Evolutionary conservation across 140 eudicot genomes (phyloP).

Genomic region (Anethum foeniculum): DNA sequence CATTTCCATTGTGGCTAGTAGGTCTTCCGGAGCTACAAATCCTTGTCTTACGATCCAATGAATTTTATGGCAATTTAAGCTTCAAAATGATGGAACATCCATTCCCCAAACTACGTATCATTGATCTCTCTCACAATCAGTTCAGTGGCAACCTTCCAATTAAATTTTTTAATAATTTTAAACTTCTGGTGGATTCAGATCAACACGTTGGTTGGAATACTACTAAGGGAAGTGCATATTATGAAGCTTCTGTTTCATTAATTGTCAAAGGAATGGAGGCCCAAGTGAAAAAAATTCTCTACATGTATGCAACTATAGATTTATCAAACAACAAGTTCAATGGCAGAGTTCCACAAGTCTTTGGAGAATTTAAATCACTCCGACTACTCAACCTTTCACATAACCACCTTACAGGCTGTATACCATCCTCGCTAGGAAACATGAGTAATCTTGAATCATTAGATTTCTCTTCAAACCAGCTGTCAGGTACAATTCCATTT

Average conservation of each 20-base stretch:
- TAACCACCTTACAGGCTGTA: not conserved
- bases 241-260: not conserved
- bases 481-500: not conserved
- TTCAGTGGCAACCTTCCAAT: not conserved
- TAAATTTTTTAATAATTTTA: not conserved
- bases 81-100: not conserved
- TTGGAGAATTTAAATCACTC: not conserved
- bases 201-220: not conserved
- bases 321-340: not conserved
- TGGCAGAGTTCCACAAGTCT: not conserved
- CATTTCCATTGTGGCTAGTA: not conserved
- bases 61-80: not conserved
- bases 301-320: constrained; percentile 13
- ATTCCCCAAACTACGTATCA: not conserved
- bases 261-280: not conserved
- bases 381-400: not conserved
- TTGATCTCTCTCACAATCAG: not conserved
- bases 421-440: not conserved
- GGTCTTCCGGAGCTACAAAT: not conserved
- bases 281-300: not conserved
- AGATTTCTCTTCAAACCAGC: not conserved
- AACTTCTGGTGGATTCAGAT: not conserved
- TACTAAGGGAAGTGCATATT: too few species aligned
- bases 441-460: not conserved
- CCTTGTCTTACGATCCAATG: not conserved